phyloP scores from a whole-genome alignment of 2,329 filamentous ascomycete genomes.

The Lachnellula cervina region DNA sequence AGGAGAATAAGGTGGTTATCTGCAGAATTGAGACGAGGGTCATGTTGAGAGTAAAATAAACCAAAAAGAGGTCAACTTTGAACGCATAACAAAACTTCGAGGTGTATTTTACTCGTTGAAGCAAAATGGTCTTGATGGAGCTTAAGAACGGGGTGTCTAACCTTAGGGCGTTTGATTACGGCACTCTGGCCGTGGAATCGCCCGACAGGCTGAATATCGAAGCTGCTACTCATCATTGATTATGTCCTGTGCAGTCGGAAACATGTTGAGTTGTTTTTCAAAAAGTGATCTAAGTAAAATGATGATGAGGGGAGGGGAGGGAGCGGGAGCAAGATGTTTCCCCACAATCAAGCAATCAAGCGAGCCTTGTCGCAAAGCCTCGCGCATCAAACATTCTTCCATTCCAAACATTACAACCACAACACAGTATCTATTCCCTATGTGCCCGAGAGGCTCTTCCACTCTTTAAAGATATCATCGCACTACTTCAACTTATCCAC shows the following conservation, averaged over 20 bases:
- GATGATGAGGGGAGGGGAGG: neutral
- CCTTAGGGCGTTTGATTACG: constrained; percentile 70
- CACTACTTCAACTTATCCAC: neutral
- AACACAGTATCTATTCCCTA: neutral
- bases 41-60: neutral
- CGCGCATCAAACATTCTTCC: neutral
- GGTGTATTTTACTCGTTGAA: neutral
- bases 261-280: neutral
- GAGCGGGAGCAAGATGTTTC: neutral
- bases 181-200: constrained; percentile 65
- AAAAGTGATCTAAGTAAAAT: neutral
- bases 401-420: constrained; percentile 1
- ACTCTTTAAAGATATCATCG: neutral
- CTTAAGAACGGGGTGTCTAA: constrained; percentile 30
- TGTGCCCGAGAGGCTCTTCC: neutral
- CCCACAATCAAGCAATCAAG: constrained; percentile 3
- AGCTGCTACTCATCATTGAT: constrained; percentile 34
- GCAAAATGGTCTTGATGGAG: too few species aligned
- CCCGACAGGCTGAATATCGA: constrained; percentile 64
- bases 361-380: constrained; percentile 8
- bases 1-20: too few species aligned
- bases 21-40: constrained; percentile 8
- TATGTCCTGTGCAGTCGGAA: neutral
- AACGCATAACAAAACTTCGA: too few species aligned
- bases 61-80: too few species aligned